phyloP scores from a whole-genome alignment of 257 asterid species.

The Euphrasia confusa region DNA sequence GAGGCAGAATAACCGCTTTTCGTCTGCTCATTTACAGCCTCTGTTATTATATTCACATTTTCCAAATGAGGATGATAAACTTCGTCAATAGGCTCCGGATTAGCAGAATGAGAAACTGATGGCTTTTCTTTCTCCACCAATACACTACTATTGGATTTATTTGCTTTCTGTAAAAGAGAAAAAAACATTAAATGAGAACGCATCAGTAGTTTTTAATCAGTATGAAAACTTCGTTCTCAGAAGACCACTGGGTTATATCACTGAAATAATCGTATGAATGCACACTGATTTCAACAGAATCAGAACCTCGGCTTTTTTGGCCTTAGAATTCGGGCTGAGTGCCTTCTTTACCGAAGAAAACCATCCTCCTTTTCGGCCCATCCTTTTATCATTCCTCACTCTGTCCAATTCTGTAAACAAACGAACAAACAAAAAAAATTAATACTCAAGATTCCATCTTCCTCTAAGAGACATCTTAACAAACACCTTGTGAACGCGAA shows the following conservation, averaged over 20 bases:
- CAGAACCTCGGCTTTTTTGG: constrained; percentile 41
- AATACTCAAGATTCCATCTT: constrained; percentile 17
- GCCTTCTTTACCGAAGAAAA: constrained; percentile 86
- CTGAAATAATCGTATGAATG: not conserved
- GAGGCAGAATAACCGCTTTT: constrained; percentile 45
- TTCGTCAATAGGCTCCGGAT: constrained; percentile 30
- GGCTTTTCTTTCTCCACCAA: constrained; percentile 43
- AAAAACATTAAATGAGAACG: too few relatives aligned
- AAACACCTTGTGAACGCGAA: constrained; percentile 16
- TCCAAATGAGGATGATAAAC: constrained; percentile 46
- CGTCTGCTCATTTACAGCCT: constrained; percentile 48
- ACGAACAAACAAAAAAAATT: not conserved
- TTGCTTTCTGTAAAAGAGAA: constrained; percentile 38
- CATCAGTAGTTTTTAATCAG: too few relatives aligned
- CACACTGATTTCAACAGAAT: not conserved
- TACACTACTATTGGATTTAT: constrained; percentile 38
- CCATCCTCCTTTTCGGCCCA: constrained; percentile 80
- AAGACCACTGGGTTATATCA: too few relatives aligned
- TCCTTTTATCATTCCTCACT: constrained; percentile 26
- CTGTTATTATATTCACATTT: constrained; percentile 36
- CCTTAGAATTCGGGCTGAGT: constrained; percentile 61
- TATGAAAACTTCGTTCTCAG: too few relatives aligned
- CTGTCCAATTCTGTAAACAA: constrained; percentile 25
- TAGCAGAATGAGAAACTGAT: constrained; percentile 32
- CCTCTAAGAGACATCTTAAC: not conserved